Evolutionary conservation across 163 green algal species (phyloP).

Genomic region (Volvox carteri): DNA sequence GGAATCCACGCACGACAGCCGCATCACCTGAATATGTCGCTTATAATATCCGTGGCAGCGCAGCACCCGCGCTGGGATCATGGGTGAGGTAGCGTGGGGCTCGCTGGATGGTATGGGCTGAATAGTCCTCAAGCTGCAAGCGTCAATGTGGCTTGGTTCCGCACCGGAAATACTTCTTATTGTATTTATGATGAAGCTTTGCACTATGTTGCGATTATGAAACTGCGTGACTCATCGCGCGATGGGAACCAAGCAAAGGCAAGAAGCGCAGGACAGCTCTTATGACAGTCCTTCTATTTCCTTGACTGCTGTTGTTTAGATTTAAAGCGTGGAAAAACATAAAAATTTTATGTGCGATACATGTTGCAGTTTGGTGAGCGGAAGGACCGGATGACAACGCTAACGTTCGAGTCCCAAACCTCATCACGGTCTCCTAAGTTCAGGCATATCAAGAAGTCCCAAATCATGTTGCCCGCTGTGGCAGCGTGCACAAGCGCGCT

Average conservation of each 20-base stretch:
- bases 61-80: constrained; percentile 13
- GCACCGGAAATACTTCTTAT: not conserved
- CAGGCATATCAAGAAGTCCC: not conserved
- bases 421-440: not conserved
- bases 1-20: too few relatives aligned
- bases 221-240: not conserved
- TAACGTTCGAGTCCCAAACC: not conserved
- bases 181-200: not conserved
- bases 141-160: not conserved
- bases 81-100: not conserved
- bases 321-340: too few relatives aligned
- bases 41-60: not conserved
- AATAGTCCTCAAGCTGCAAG: not conserved
- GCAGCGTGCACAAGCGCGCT: not conserved
- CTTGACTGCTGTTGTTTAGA: too few relatives aligned
- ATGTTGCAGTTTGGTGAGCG: too few relatives aligned
- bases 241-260: constrained; percentile 33
- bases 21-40: not conserved
- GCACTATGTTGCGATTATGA: too few relatives aligned
- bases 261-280: not conserved
- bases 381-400: not conserved
- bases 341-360: too few relatives aligned
- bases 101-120: not conserved
- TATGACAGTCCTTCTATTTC: too few relatives aligned
- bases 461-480: not conserved